Evolutionary conservation across 2,329 filamentous ascomycete species (phyloP).

Genomic region (Xylariales sp.): DNA sequence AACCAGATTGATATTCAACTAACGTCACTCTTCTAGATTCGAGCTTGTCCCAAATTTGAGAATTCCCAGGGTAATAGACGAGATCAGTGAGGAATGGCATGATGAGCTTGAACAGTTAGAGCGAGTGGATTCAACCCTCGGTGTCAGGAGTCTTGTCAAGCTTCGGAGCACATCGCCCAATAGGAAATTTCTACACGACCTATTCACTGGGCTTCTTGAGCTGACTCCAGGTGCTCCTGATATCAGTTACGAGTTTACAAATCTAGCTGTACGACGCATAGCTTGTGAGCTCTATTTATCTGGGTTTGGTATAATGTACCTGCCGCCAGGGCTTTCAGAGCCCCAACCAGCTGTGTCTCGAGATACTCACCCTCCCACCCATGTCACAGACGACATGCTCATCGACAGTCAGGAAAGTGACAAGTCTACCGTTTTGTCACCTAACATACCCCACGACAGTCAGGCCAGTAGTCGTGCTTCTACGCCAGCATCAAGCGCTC

Average conservation of each 20-base stretch:
- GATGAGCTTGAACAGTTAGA: slow-evolving; percentile 20
- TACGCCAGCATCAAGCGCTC: slow-evolving; percentile 15
- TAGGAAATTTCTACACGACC: slow-evolving; percentile 16
- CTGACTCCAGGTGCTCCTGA: slow-evolving; percentile 9
- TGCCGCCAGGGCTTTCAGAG: neutral
- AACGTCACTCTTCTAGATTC: neutral
- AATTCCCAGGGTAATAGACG: slow-evolving; percentile 11
- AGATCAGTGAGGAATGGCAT: slow-evolving; percentile 19
- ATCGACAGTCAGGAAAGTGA: slow-evolving; percentile 21
- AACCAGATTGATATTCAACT: slow-evolving; percentile 9
- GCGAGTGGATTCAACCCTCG: slow-evolving; percentile 15
- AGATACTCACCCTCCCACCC: slow-evolving; percentile 3
- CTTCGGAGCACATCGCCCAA: slow-evolving; percentile 12
- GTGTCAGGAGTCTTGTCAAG: slow-evolving; percentile 14
- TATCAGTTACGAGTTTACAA: slow-evolving; percentile 8
- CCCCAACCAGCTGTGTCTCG: neutral
- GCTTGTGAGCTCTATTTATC: slow-evolving; percentile 26
- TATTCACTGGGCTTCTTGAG: slow-evolving; percentile 15
- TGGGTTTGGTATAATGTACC: slow-evolving; percentile 17
- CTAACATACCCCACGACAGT: slow-evolving; percentile 16
- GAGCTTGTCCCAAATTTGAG: slow-evolving; percentile 9
- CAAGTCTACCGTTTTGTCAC: slow-evolving; percentile 14
- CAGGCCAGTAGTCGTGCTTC: slow-evolving; percentile 19
- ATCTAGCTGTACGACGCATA: slow-evolving; percentile 17
- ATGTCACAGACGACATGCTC: slow-evolving; percentile 17